These are phyloP conservation scores for Zygoascus sp. DNA, from an alignment of 1,139 yeast species.

Conservation along the genomic window DNA sequence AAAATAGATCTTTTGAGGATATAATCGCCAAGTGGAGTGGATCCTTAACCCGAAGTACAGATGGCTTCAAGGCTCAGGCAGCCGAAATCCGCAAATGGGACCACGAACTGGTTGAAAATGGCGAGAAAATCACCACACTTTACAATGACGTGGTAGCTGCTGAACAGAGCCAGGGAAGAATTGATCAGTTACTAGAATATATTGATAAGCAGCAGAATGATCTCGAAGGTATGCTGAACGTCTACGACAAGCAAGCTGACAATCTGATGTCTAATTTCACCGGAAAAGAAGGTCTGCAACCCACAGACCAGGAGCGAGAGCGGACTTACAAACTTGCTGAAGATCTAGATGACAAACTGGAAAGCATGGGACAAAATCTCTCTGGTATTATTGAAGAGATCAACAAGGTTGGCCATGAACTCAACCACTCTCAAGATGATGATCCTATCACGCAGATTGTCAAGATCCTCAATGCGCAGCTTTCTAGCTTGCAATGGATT, in stretches of 20 bases:
- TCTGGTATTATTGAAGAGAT: constrained; percentile 77
- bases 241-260: constrained; percentile 83
- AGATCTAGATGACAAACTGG: constrained; percentile 74
- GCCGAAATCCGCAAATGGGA: constrained; percentile 81
- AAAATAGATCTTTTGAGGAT: constrained; percentile 90
- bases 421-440: constrained; percentile 53
- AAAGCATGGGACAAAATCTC: constrained; percentile 68
- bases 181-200: constrained; percentile 81
- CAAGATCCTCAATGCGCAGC: constrained; percentile 77
- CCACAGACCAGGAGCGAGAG: constrained; percentile 78
- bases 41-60: constrained; percentile 68
- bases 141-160: constrained; percentile 77
- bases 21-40: constrained; percentile 90
- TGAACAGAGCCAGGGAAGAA: constrained; percentile 76
- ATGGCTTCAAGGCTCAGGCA: constrained; percentile 74
- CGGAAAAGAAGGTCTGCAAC: constrained; percentile 39
- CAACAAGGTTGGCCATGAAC: constrained; percentile 78
- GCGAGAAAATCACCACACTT: constrained; percentile 74
- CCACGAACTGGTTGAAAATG: constrained; percentile 72
- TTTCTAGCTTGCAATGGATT: constrained; percentile 84
- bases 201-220: constrained; percentile 93
- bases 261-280: constrained; percentile 32
- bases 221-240: constrained; percentile 72
- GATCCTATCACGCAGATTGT: constrained; percentile 60
- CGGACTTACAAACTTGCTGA: constrained; percentile 89